These are phyloP conservation scores for Pseudonitzschia multiseries DNA, from an alignment of 108 stramenopile genomes.

Conservation along the genomic window DNA sequence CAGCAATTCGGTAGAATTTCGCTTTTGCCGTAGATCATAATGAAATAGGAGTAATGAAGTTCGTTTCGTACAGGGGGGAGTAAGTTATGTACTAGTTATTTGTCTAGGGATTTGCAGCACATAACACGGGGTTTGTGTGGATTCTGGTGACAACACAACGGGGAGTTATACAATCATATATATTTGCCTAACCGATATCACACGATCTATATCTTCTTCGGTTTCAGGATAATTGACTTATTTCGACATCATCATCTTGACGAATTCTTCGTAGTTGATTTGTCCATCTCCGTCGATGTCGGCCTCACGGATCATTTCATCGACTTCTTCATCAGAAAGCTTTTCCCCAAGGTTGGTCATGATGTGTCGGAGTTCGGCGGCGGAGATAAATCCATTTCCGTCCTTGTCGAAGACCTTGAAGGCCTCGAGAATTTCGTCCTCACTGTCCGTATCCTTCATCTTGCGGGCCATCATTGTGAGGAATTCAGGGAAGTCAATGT, in stretches of 20 bases:
- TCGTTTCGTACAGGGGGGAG: too few relatives aligned
- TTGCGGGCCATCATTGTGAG: slow-evolving; percentile 99
- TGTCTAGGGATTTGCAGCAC: neutral
- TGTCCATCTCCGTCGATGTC: slow-evolving; percentile 99
- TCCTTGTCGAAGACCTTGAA: slow-evolving; percentile 99
- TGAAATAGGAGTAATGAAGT: too few relatives aligned
- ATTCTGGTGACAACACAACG: neutral
- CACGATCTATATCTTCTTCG: neutral
- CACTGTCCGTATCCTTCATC: slow-evolving; percentile 99
- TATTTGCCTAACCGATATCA: neutral
- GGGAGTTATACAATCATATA: neutral
- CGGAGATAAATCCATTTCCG: slow-evolving; percentile 99
- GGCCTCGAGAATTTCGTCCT: slow-evolving; percentile 99
- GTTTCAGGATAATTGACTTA: slow-evolving; percentile 43
- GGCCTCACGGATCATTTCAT: slow-evolving; percentile 99
- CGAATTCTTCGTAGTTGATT: slow-evolving; percentile 99
- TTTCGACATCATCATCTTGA: slow-evolving; percentile 99
- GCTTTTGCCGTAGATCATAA: too few relatives aligned
- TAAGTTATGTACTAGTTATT: neutral
- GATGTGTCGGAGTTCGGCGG: slow-evolving; percentile 99
- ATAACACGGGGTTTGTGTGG: neutral
- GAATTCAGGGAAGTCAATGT: slow-evolving; percentile 99
- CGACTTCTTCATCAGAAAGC: slow-evolving; percentile 99
- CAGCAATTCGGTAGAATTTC: too few relatives aligned
- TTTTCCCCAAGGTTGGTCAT: slow-evolving; percentile 99